A percentile compares a stretch with the other conserved stretches of the same genome.
These are phyloP conservation scores for Argentina anserina DNA, from an alignment of 306 rosid genomes.

Conservation along the genomic window DNA sequence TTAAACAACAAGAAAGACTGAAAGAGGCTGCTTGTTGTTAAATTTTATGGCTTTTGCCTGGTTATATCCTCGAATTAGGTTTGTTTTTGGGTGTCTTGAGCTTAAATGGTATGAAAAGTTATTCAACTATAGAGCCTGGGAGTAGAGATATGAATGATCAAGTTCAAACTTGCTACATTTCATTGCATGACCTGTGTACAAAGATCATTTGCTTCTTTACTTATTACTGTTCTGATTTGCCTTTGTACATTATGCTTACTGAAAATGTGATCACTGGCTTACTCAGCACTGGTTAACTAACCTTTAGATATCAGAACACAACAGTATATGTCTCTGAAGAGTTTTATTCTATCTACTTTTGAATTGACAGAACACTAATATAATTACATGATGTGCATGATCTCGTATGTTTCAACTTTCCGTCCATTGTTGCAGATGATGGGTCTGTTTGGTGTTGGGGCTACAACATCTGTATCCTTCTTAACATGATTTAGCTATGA, in stretches of 20 bases:
- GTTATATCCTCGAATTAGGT: background rate
- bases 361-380: background rate
- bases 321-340: background rate
- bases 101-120: background rate
- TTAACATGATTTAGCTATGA: conserved; percentile 16
- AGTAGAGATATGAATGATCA: background rate
- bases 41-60: background rate
- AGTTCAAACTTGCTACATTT: background rate
- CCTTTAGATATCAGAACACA: background rate
- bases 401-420: conserved; percentile 22
- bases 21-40: background rate
- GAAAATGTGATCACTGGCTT: background rate
- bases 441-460: conserved; percentile 99
- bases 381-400: conserved; percentile 12
- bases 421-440: conserved; percentile 57
- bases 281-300: background rate
- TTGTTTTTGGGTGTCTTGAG: background rate
- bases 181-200: background rate
- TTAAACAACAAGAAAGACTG: background rate
- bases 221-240: background rate
- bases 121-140: background rate
- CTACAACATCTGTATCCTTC: conserved; percentile 88
- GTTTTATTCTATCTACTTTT: conserved; percentile 2
- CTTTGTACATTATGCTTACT: background rate
- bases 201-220: background rate